Conservation (phyloP, 2,329 filamentous ascomycete species). For the Aureobasidium sp. region DNA sequence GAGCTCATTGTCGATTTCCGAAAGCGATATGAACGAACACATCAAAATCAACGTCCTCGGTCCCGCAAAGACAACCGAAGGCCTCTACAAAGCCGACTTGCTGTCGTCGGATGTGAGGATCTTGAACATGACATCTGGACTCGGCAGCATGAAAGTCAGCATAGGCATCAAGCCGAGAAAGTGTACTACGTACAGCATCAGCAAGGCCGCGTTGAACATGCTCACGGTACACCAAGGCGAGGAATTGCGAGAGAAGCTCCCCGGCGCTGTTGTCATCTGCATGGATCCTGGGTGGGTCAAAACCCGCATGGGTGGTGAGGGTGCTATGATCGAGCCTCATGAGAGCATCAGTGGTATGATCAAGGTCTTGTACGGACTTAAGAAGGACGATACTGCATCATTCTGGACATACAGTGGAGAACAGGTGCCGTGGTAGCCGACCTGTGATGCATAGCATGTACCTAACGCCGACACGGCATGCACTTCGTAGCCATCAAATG, state of each 20-base stretch:
- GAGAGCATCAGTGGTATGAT: slow-evolving; percentile 33
- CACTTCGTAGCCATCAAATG: neutral
- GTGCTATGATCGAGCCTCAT: slow-evolving; percentile 30
- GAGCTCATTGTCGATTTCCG: slow-evolving; percentile 31
- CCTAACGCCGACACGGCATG: too few relatives aligned
- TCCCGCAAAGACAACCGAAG: slow-evolving; percentile 37
- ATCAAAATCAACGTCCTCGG: slow-evolving; percentile 41
- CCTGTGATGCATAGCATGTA: neutral
- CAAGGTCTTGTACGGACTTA: slow-evolving; percentile 26
- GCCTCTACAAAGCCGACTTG: slow-evolving; percentile 23
- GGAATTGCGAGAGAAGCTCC: slow-evolving; percentile 28
- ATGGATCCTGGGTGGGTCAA: slow-evolving; percentile 39
- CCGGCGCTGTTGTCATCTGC: slow-evolving; percentile 27
- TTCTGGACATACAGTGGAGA: slow-evolving; percentile 30
- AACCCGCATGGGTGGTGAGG: slow-evolving; percentile 34
- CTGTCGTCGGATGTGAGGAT: slow-evolving; percentile 25
- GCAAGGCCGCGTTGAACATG: slow-evolving; percentile 38
- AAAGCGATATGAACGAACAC: slow-evolving; percentile 30
- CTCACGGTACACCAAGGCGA: slow-evolving; percentile 34
- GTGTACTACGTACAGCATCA: slow-evolving; percentile 34
- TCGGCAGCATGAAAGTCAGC: slow-evolving; percentile 26
- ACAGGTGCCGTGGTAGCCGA: slow-evolving; percentile 27
- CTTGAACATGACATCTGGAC: slow-evolving; percentile 29
- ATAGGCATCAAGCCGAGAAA: slow-evolving; percentile 23
- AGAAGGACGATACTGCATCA: slow-evolving; percentile 28